Conservation (phyloP, 371 early-diverging fungal species). For the Syncephalis plumigaleata region DNA sequence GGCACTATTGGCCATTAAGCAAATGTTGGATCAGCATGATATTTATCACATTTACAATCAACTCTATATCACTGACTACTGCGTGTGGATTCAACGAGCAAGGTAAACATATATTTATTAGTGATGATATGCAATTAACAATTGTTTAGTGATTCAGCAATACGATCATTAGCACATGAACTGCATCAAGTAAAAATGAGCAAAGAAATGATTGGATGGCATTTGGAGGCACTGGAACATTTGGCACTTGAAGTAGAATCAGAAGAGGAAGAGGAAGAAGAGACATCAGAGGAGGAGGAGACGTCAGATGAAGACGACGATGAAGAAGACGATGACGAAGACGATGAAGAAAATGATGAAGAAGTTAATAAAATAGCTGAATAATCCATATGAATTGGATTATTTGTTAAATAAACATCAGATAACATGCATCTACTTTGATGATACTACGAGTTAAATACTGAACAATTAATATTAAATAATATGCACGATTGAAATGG, state of each 20-base stretch:
- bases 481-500: no score
- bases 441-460: no score
- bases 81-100: conserved; percentile 74
- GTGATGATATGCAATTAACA: background rate
- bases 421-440: no score
- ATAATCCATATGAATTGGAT: no score
- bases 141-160: conserved; percentile 23
- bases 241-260: conserved; percentile 22
- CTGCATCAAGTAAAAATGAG: conserved; percentile 46
- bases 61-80: conserved; percentile 85
- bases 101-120: background rate
- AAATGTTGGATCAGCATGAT: conserved; percentile 71
- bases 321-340: background rate
- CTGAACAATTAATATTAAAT: no score
- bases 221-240: conserved; percentile 52
- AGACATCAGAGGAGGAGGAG: conserved; percentile 1
- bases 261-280: conserved; percentile 11
- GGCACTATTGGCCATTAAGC: conserved; percentile 54
- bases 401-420: no score
- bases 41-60: conserved; percentile 69
- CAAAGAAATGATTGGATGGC: conserved; percentile 53
- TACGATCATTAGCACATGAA: conserved; percentile 60
- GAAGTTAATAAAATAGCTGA: conserved; percentile 1
- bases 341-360: conserved; percentile 7
- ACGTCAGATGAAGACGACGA: conserved; percentile 4